phyloP scores from a whole-genome alignment of 2,329 filamentous ascomycete species.

The Alternaria consortialis region DNA sequence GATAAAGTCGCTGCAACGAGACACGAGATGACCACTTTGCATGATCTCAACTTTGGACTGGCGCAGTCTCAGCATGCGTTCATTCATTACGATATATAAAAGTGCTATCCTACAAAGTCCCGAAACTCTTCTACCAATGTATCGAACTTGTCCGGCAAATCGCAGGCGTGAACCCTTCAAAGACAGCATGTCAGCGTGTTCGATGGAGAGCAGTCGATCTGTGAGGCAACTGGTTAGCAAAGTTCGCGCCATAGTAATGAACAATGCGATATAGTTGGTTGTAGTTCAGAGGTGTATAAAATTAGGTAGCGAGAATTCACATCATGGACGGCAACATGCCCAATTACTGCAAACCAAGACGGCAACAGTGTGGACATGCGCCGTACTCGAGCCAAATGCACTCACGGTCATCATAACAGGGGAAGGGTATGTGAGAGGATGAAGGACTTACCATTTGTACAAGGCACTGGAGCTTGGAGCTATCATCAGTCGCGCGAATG shows the following conservation, averaged over 20 bases:
- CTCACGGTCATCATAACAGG: constrained; percentile 95
- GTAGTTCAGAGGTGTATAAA: constrained; percentile 81
- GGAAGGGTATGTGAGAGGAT: constrained; percentile 19
- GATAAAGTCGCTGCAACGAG: constrained; percentile 95
- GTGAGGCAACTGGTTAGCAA: constrained; percentile 48
- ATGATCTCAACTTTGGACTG: constrained; percentile 86
- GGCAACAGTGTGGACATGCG: constrained; percentile 69
- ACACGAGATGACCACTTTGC: constrained; percentile 94
- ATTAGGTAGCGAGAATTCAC: constrained; percentile 99
- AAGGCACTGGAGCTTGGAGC: constrained; percentile 15
- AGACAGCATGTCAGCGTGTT: constrained; percentile 32
- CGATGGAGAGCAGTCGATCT: constrained; percentile 23
- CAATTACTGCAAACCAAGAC: constrained; percentile 74
- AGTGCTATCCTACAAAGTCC: constrained; percentile 76
- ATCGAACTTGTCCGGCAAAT: constrained; percentile 88
- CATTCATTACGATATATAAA: constrained; percentile 50
- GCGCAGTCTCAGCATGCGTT: constrained; percentile 56
- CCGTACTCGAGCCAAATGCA: constrained; percentile 99
- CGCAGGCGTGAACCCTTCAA: constrained; percentile 90
- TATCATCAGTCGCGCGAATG: constrained; percentile 31
- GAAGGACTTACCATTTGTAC: constrained; percentile 38
- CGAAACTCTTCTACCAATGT: constrained; percentile 81
- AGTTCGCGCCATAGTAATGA: constrained; percentile 27
- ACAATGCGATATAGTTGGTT: constrained; percentile 28
- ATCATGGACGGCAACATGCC: constrained; percentile 85